Evolutionary conservation across 805 yeast species (phyloP), one percentile per base, ranked within the genome.

Genomic region (Lipomyces yamadae): DNA sequence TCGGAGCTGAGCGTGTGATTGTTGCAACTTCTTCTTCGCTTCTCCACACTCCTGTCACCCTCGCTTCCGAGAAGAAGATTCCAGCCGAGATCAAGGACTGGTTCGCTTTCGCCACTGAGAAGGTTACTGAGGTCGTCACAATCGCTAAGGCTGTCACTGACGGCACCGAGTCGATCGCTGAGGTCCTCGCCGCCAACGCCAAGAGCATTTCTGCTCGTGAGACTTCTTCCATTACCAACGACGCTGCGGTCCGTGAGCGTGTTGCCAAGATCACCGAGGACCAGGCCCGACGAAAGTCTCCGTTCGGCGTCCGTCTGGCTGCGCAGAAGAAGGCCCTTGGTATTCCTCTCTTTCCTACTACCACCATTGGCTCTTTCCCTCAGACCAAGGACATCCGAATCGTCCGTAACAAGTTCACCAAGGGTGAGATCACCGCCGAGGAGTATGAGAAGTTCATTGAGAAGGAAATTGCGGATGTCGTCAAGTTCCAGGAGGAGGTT

Each of bases 341-440:
- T 86, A 86, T 95, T 81, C 99, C 99, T 76, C 84, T 91, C 79
- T 95, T 95, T 97, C 99, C 99, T 84, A 95, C 99, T 80, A 95
- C 99, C 81, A 95, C 99, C 77, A 95, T 95, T 82, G 99, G 99
- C 83, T 95, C 99, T 73, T 95, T 95, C 98, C 99, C 99, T 77
- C 99, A 95, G 87, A 95, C 99, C 82, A 92, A 92, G 86, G 99
- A 95, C 82, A 95, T 95, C 84, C 91, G 99, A 87, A 83, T 93
- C 81, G 90, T 90, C 90, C 94, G 99, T 88, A 92, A 94, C 89
- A 95, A 94, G 85, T 92, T 90, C 84, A 86, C 90, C 82, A 95
- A 95, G 89, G 99, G 99, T 81, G 90, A 91, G 78, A 89, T 95
- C 79, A 82, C 98, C 78, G 89, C 92, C 80, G 96, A 90, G 83